These are phyloP conservation scores for Podosphaera fusca DNA, from an alignment of 2,329 filamentous ascomycete species.

Conservation along the genomic window DNA sequence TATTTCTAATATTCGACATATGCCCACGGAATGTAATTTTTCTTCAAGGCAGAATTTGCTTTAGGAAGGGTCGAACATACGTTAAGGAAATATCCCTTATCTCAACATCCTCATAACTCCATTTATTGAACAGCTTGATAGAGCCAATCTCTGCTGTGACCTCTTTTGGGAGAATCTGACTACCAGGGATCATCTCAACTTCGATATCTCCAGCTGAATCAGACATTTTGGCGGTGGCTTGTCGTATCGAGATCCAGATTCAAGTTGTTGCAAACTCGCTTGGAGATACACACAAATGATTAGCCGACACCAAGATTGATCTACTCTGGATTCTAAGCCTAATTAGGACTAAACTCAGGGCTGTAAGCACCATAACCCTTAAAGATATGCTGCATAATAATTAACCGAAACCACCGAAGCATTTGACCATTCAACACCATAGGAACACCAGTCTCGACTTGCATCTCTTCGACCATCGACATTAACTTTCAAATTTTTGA, in stretches of 20 bases:
- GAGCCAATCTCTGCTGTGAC: slow-evolving; percentile 71
- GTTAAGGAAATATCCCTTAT: slow-evolving; percentile 99
- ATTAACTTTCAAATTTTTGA: too few species aligned
- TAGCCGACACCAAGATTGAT: too few species aligned
- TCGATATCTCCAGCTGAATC: slow-evolving; percentile 77
- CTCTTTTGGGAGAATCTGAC: slow-evolving; percentile 78
- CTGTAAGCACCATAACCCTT: neutral
- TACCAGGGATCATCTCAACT: slow-evolving; percentile 55
- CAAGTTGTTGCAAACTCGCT: neutral
- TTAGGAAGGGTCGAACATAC: slow-evolving; percentile 35
- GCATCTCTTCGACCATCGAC: too few species aligned
- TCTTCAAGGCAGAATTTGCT: neutral
- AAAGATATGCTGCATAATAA: too few species aligned
- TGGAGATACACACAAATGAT: neutral
- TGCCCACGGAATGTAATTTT: neutral
- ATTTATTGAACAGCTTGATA: slow-evolving; percentile 97
- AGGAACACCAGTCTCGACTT: too few species aligned
- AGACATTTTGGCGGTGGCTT: slow-evolving; percentile 48
- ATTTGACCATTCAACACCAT: too few species aligned
- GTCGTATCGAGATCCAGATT: neutral
- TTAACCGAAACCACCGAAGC: too few species aligned
- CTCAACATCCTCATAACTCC: slow-evolving; percentile 97
- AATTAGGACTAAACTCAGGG: neutral
- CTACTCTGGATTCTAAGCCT: too few species aligned
- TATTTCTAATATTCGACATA: slow-evolving; percentile 6